Conservation (phyloP, 1,284 basidiomycete species). For the Prillingera fragicola region DNA sequence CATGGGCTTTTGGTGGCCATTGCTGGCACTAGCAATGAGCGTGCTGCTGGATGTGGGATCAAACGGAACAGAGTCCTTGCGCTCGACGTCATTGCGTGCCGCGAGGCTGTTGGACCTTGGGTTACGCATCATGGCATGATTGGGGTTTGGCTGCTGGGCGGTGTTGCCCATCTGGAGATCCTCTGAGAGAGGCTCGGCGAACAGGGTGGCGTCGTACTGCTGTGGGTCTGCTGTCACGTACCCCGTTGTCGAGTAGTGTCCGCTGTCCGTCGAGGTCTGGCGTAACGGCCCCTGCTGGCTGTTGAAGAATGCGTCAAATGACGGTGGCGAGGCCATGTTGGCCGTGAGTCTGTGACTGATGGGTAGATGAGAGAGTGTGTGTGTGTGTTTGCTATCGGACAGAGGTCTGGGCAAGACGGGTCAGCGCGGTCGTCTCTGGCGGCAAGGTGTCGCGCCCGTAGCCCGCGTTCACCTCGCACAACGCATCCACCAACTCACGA, state of each 20-base stretch:
- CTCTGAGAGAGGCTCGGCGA: too few relatives aligned
- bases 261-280: too few relatives aligned
- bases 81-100: slow-evolving; percentile 8
- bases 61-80: slow-evolving; percentile 41
- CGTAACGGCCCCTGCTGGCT: slow-evolving; percentile 16
- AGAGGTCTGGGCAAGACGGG: too few relatives aligned
- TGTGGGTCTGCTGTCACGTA: too few relatives aligned
- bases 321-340: slow-evolving; percentile 26
- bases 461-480: too few relatives aligned
- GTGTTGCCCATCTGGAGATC: too few relatives aligned
- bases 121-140: neutral
- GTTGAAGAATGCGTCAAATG: slow-evolving; percentile 29
- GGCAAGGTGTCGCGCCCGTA: too few relatives aligned
- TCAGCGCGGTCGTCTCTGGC: too few relatives aligned
- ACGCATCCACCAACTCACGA: too few relatives aligned
- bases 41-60: slow-evolving; percentile 34
- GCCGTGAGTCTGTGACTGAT: neutral
- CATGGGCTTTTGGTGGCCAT: neutral
- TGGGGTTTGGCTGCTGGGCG: slow-evolving; percentile 2
- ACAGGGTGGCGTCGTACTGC: too few relatives aligned
- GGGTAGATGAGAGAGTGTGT: neutral
- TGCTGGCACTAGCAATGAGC: slow-evolving; percentile 31
- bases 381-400: too few relatives aligned
- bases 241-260: too few relatives aligned
- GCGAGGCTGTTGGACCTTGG: neutral